These are phyloP conservation scores for Penicillium verrucosum DNA, from an alignment of 2,329 filamentous ascomycete genomes.

Conservation along the genomic window DNA sequence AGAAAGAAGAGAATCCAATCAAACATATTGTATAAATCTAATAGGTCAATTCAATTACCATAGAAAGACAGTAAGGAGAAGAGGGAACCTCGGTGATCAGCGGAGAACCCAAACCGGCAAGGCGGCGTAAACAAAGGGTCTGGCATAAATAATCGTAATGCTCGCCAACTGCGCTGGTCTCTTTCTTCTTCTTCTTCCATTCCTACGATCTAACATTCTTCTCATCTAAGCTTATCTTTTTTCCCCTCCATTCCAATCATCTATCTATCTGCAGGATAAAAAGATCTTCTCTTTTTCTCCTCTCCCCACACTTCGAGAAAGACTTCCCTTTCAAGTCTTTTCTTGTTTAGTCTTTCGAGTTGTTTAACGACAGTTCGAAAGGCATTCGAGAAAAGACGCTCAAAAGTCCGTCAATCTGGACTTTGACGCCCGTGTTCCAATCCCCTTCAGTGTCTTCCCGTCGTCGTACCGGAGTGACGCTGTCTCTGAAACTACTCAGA, in stretches of 20 bases:
- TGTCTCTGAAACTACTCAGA: conserved; percentile 63
- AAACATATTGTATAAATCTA: not conserved
- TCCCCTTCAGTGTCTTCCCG: conserved; percentile 99
- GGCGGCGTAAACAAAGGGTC: conserved; percentile 25
- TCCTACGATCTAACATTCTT: conserved; percentile 21
- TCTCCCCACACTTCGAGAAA: conserved; percentile 30
- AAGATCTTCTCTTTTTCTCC: conserved; percentile 14
- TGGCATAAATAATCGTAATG: conserved; percentile 27
- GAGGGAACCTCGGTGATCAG: conserved; percentile 16
- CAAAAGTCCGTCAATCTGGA: conserved; percentile 94
- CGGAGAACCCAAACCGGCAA: conserved; percentile 18
- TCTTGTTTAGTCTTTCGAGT: conserved; percentile 50
- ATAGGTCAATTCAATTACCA: not conserved
- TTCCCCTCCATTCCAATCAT: conserved; percentile 21
- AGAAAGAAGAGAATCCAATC: not conserved
- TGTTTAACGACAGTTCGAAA: conserved; percentile 47
- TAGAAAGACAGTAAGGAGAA: not conserved
- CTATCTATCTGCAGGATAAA: conserved; percentile 8
- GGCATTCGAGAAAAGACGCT: conserved; percentile 65
- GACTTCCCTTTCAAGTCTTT: conserved; percentile 44
- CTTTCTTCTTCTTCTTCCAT: conserved; percentile 18
- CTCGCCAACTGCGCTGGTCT: conserved; percentile 10
- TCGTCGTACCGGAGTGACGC: conserved; percentile 85
- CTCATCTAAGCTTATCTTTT: conserved; percentile 13
- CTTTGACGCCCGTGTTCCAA: conserved; percentile 99